Evolutionary conservation across 2,329 filamentous ascomycete species (phyloP), one percentile per base, ranked within the genome.

Genomic region (Sporothrix curviconia): DNA sequence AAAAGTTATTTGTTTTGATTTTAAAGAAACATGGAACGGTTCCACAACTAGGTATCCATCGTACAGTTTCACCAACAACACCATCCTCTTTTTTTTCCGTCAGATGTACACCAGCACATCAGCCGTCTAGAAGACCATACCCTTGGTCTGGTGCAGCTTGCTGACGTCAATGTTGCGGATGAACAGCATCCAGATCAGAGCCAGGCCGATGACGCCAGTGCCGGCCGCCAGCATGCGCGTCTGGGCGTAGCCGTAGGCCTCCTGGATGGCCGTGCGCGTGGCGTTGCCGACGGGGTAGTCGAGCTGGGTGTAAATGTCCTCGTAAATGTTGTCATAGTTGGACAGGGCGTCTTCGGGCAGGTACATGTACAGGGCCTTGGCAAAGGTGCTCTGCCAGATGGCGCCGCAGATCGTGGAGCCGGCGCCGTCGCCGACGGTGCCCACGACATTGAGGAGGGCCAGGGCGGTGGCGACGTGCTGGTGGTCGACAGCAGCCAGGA

Each of bases 331-430:
- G 2, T 66, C 65, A 1, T 73, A 69, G 44, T 77, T 64, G 36
- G 61, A 64, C 61, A 69, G 68, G 3, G 67, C 64, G 12, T 68
- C 67, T 8, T 71, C 61, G 14, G 82, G 81, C 1, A 85, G 71
- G 59, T 80, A 78, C 37, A 68, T 60, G 36, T 68, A 66, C 7
- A 85, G 72, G 37, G 76, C 78, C 28, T 66, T 67, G 5, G 79
- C 78, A 63, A 86, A 78, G 9, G 78, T 71, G 61, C 77, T 74
- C 1, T 78, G 80, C 82, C 83, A 87, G 62, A 87, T 79, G 7
- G 81, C 82, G 0, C 77, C 78, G 1, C 83, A 78, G 53, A 87
- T 74, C n/a, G 82, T 78, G 1, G 72, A 71, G 9, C 82, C 82
- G 25, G 84, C 76, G 3, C 79, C 80, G 37, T 79, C 80, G 53